Evolutionary conservation across 805 yeast genomes (phyloP).

Genomic region (Vanderwaltozyma tropicalis): DNA sequence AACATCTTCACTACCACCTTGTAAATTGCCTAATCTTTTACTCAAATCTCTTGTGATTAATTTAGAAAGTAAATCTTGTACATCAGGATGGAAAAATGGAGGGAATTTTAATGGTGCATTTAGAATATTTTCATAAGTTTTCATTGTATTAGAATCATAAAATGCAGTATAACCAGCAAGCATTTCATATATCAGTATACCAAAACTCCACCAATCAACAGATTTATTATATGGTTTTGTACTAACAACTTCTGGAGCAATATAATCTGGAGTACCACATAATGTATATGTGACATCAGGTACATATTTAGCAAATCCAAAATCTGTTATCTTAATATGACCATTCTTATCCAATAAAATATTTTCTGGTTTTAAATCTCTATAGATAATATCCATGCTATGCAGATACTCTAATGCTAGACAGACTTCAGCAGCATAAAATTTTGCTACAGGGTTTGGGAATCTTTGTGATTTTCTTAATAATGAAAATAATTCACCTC

Average conservation of each 20-base stretch:
- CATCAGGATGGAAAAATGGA: conserved; percentile 64
- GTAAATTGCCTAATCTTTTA: conserved; percentile 72
- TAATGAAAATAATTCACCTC: conserved; percentile 81
- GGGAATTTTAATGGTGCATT: conserved; percentile 72
- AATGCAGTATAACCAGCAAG: conserved; percentile 91
- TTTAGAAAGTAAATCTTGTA: conserved; percentile 55
- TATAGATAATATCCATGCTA: conserved; percentile 69
- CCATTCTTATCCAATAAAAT: conserved; percentile 76
- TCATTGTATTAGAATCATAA: conserved; percentile 85
- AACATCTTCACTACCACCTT: conserved; percentile 74
- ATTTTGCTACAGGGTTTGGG: conserved; percentile 94
- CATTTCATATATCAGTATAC: conserved; percentile 86
- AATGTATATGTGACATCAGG: conserved; percentile 83
- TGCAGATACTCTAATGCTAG: conserved; percentile 81
- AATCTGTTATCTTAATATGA: conserved; percentile 82
- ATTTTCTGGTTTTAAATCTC: conserved; percentile 88
- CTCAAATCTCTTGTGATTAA: conserved; percentile 77
- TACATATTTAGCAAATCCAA: conserved; percentile 89
- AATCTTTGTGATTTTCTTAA: conserved; percentile 79
- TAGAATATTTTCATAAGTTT: conserved; percentile 82
- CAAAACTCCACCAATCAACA: conserved; percentile 96
- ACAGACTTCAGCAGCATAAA: conserved; percentile 83
- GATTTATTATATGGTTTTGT: conserved; percentile 88
- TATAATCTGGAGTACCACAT: conserved; percentile 92
- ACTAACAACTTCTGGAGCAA: conserved; percentile 91